Percentiles rank a stretch among this genome's conserved stretches.
Conservation (phyloP, 75 land plant genomes). For the Sequoia sempervirens region DNA sequence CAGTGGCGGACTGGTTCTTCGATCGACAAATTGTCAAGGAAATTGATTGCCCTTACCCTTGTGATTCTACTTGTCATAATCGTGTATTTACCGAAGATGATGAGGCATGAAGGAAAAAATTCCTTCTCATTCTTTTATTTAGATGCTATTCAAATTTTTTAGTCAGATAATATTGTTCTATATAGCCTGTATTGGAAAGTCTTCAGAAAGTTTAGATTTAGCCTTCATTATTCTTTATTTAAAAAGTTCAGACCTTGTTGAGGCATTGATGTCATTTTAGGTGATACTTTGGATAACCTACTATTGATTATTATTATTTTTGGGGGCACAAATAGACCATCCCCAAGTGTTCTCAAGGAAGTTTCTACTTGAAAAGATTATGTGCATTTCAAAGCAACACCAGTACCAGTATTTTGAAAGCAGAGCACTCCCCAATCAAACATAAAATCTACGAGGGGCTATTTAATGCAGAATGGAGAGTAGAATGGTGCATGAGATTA, state of each 20-base stretch:
- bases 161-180: neutral
- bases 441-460: too few species aligned
- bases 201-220: neutral
- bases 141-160: neutral
- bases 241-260: neutral
- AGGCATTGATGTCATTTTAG: neutral
- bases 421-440: too few species aligned
- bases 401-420: neutral
- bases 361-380: neutral
- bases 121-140: neutral
- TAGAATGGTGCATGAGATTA: too few species aligned
- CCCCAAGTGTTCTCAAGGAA: neutral
- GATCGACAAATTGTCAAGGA: slow-evolving; percentile 35
- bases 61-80: slow-evolving; percentile 64
- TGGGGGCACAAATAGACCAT: neutral
- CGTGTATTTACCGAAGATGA: slow-evolving; percentile 19
- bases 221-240: neutral
- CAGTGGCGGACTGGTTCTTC: slow-evolving; percentile 78
- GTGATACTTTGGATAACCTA: neutral
- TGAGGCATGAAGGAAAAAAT: neutral
- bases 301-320: neutral
- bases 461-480: too few species aligned
- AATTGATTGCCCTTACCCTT: slow-evolving; percentile 78
- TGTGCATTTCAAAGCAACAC: neutral
- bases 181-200: neutral